Evolutionary conservation across 148 eudicot genomes (phyloP).

Genomic region (Rhododendron simsii): DNA sequence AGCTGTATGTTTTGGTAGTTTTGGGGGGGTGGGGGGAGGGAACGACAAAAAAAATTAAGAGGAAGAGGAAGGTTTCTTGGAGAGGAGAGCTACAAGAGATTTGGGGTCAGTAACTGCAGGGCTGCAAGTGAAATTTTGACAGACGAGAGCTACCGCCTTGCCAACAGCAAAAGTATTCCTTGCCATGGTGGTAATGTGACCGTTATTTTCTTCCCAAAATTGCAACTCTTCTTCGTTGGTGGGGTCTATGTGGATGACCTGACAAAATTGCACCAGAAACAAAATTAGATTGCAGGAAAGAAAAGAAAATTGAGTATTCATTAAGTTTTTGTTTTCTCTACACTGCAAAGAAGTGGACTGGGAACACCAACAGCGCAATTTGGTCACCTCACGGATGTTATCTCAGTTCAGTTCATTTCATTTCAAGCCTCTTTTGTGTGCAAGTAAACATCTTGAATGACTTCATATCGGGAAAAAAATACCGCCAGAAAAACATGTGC

Average conservation of each 20-base stretch:
- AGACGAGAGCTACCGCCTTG: conserved; percentile 63
- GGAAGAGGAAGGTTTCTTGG: conserved; percentile 10
- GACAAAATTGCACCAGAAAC: conserved; percentile 2
- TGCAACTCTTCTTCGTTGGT: conserved; percentile 40
- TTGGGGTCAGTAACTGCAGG: conserved; percentile 53
- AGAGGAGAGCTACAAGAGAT: conserved; percentile 57
- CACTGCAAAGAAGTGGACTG: background rate
- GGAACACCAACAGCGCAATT: background rate
- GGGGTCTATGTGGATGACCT: conserved; percentile 86
- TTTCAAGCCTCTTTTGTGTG: background rate
- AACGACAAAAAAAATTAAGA: background rate
- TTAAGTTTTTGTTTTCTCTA: background rate
- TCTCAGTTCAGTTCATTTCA: background rate
- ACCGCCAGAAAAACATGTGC: background rate
- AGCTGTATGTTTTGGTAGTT: background rate
- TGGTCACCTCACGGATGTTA: background rate
- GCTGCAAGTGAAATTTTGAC: conserved; percentile 85
- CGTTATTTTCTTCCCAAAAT: conserved; percentile 59
- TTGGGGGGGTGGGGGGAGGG: too few relatives aligned
- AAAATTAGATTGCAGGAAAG: background rate
- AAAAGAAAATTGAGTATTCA: background rate
- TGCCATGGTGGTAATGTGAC: conserved; percentile 61
- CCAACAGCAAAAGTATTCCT: conserved; percentile 38
- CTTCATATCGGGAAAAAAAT: background rate
- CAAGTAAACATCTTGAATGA: background rate